A percentile compares a stretch with the other conserved stretches of the same genome.
Evolutionary conservation across 495 filamentous ascomycete genomes (phyloP).

Genomic region (Xylaria cubensis): DNA sequence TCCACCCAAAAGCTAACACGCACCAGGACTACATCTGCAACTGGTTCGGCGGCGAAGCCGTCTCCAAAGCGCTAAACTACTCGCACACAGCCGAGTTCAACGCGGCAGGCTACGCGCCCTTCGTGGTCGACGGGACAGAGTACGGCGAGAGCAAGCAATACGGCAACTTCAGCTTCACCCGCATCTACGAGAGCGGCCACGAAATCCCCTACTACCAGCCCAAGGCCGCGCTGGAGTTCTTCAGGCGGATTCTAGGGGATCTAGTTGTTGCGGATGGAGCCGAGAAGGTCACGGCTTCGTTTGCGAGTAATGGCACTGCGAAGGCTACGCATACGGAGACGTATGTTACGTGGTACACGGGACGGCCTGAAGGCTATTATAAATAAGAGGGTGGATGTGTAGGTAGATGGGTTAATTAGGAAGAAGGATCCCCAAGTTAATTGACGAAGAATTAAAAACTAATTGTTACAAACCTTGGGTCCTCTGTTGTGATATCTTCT

Average conservation of each 20-base stretch:
- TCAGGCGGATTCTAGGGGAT: constrained; percentile 30
- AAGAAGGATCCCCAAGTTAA: not conserved
- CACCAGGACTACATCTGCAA: constrained; percentile 64
- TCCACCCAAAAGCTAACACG: constrained; percentile 37
- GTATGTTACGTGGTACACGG: constrained; percentile 41
- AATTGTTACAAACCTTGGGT: not conserved
- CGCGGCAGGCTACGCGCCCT: constrained; percentile 55
- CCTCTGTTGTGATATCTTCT: not conserved
- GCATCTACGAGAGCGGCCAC: constrained; percentile 66
- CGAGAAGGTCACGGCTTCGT: constrained; percentile 48
- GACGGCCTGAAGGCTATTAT: constrained; percentile 33
- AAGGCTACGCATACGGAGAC: constrained; percentile 64
- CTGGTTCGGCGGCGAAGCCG: constrained; percentile 59
- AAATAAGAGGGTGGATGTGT: constrained; percentile 20
- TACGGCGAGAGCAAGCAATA: constrained; percentile 55
- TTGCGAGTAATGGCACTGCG: constrained; percentile 53
- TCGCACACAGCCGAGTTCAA: constrained; percentile 46
- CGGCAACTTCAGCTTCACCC: constrained; percentile 68
- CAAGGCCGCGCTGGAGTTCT: constrained; percentile 53
- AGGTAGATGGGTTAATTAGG: not conserved
- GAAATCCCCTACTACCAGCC: constrained; percentile 70
- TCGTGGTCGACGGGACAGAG: constrained; percentile 45
- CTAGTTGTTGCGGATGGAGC: constrained; percentile 17
- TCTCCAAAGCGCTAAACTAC: constrained; percentile 55
- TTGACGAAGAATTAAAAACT: not conserved